These are phyloP conservation scores for Guyanaporus albipodus DNA, from an alignment of 768 basidiomycete genomes.

Conservation along the genomic window DNA sequence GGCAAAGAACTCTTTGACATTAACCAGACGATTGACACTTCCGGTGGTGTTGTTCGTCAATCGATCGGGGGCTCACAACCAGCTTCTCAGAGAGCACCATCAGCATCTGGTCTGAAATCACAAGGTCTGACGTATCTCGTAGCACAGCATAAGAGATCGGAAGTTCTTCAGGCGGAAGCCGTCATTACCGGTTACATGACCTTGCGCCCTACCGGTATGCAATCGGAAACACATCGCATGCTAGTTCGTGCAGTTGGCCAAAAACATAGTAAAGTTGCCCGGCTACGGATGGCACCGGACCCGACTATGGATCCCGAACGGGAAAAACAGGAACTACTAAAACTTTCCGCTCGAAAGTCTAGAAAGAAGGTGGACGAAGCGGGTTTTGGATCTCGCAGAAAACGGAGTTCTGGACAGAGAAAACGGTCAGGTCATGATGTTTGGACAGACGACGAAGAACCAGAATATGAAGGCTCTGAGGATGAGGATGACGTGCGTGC, in stretches of 20 bases:
- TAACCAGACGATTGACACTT: conserved; percentile 71
- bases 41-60: conserved; percentile 60
- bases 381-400: conserved; percentile 45
- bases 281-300: conserved; percentile 76
- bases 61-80: conserved; percentile 46
- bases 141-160: conserved; percentile 81
- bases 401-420: conserved; percentile 42
- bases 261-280: conserved; percentile 77
- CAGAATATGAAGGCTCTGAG: conserved; percentile 51
- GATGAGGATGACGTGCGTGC: conserved; percentile 51
- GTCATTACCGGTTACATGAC: conserved; percentile 80
- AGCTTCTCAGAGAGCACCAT: conserved; percentile 37
- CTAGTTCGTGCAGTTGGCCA: conserved; percentile 83
- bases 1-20: conserved; percentile 96
- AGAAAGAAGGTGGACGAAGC: conserved; percentile 53
- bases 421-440: conserved; percentile 44
- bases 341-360: conserved; percentile 59
- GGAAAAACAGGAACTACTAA: conserved; percentile 64
- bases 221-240: conserved; percentile 85
- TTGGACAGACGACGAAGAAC: conserved; percentile 70
- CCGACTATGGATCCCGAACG: conserved; percentile 73
- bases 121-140: conserved; percentile 87
- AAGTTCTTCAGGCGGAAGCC: conserved; percentile 84
- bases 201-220: conserved; percentile 84
- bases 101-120: conserved; percentile 40